Base-by-base conservation (phyloP, 2,329 filamentous ascomycete species). In the Pseudocercospora fuligena region DNA sequence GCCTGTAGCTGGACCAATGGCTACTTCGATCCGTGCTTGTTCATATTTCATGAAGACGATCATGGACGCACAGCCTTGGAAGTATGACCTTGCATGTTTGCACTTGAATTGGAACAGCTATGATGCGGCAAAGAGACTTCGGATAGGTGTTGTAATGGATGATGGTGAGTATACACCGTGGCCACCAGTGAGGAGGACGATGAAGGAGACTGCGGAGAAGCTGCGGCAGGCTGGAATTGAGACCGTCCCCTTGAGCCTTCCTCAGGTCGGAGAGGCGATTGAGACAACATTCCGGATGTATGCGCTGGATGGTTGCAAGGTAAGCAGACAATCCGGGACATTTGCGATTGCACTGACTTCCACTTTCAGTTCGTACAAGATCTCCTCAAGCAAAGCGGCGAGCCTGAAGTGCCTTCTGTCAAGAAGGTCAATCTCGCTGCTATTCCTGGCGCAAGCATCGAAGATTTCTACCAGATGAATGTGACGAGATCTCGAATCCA, bases 1-100 rank as follows among this genome's bases (percentile, higher is more conserved):
- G 19, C 64, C 66, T 21, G 65, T 72, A 3, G 70, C 72, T 21
- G 72, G 72, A 36, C 72, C 72, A 7, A 67, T 73, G 65, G 70
- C 70, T 19, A 71, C 66, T 21, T 69, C 69, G n/a, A 47, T 72
- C 9, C 63, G 67, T 36, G 61, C 70, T 16, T 72, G 70, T 29
- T 36, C 65, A 5, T 67, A 68, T 29, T 70, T 71, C 58, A 58
- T 67, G 56, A 62, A 69, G 33, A 68, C 65, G 6, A 57, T 74
- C 16, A 67, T 67, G 60, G 43, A 65, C 16, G 64, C 66, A 7
- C 56, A 69, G 23, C 64, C 67, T 3, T 72, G 69, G 70, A 63
- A 49, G 16, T 70, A 69, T 60, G 70, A 72, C 51, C 56, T 36
- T 14, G 64, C 67, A 23, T 63, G 65, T 14, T 29, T 74, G 16